These are phyloP conservation scores for Conticribra weissflogii DNA, from an alignment of 108 stramenopile species.

Conservation along the genomic window DNA sequence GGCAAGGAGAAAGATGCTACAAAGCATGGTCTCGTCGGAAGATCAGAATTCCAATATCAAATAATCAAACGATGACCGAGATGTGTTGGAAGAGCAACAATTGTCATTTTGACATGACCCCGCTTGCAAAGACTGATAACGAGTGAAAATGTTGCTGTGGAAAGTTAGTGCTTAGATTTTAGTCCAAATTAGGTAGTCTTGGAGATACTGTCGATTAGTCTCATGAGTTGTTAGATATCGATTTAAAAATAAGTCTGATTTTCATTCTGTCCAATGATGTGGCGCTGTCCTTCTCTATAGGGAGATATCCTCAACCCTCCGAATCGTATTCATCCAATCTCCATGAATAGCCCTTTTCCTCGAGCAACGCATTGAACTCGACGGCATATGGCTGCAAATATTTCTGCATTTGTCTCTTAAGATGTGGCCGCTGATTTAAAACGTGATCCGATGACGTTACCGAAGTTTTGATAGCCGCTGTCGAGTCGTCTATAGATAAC, in stretches of 20 bases:
- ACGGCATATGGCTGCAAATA: constrained; percentile 39
- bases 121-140: too few relatives aligned
- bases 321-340: constrained; percentile 35
- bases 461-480: too few relatives aligned
- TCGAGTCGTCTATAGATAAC: too few relatives aligned
- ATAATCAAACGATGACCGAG: not conserved
- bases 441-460: constrained; percentile 3
- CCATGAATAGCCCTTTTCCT: constrained; percentile 46
- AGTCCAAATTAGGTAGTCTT: too few relatives aligned
- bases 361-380: constrained; percentile 50
- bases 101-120: not conserved
- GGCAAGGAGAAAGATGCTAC: constrained; percentile 12
- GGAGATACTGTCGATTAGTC: too few relatives aligned
- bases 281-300: not conserved
- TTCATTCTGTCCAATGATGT: not conserved
- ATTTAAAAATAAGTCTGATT: not conserved
- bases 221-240: too few relatives aligned
- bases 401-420: constrained; percentile 49
- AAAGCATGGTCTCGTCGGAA: not conserved
- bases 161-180: too few relatives aligned
- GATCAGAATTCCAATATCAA: not conserved
- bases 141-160: too few relatives aligned
- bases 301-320: not conserved
- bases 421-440: constrained; percentile 33
- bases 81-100: not conserved